Evolutionary conservation across 805 yeast species (phyloP), one percentile per base, ranked within the genome.

Genomic region (Kazachstania viticola): DNA sequence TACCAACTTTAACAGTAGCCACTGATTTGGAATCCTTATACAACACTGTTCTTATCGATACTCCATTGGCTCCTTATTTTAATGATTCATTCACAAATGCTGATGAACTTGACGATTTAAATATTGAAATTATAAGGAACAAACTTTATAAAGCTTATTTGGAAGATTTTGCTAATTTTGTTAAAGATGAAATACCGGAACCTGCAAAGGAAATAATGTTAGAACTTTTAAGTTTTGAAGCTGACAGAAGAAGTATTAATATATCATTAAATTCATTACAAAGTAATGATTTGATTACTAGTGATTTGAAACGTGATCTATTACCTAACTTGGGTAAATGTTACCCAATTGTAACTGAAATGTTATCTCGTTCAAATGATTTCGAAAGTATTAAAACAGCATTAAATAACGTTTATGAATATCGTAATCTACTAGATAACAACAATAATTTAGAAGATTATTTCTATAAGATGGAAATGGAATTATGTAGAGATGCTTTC

Each of bases 31-130:
- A 85, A 48, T 75, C 91, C n/a, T 68, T 91, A 47, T 91, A 88
- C 62, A 79, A 79, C 48, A 81, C 93, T 1, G 98, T 91, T 11
- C 65, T 91, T 37, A 79, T 91, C 34, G 99, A 91, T 60, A 91
- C 98, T 5, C 99, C 99, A 4, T 70, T 91, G 53, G 97, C 98
- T 1, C 94, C 95, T 25, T 91, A 87, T 61, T 91, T 91, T 66
- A 79, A 83, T 53, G 83, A 79, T 51, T 83, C 95, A 56, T 67
- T 91, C 37, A 85, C 80, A 14, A 84, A 79, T 22, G 70, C 70
- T 5, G 85, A 82, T 44, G 95, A 85, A 58, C 69, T 91, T 54
- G 95, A 87, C 49, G 99, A 91, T 57, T 66, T 88, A 54, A 91
- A 93, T 62, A 88, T 91, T 51, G 99, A 91, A 58, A 79, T 91